Conservation (phyloP, 1,284 basidiomycete genomes). For the Pseudomicrostroma phylloplanum region DNA sequence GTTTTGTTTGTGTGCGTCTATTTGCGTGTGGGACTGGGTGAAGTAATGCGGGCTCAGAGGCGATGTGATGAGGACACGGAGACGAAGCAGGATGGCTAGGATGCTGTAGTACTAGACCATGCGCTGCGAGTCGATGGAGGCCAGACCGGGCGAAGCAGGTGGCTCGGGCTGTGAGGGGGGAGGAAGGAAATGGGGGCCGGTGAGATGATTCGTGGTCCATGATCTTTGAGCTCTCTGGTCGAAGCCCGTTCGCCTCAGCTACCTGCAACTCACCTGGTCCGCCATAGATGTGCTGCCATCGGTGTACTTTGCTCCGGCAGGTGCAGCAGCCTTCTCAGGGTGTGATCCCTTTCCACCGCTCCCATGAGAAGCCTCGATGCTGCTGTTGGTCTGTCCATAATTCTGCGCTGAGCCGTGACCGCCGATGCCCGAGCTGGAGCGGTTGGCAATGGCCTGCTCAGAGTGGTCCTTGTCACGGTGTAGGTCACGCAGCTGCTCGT, state of each 20-base stretch:
- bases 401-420: constrained; percentile 2
- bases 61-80: too few relatives aligned
- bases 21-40: too few relatives aligned
- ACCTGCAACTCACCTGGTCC: not conserved
- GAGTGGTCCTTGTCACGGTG: constrained; percentile 4
- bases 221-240: not conserved
- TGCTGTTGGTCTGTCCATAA: not conserved
- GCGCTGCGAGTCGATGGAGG: not conserved
- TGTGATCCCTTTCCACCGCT: not conserved
- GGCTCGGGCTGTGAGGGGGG: not conserved
- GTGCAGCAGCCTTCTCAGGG: not conserved
- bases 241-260: not conserved
- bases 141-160: not conserved
- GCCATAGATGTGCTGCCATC: not conserved
- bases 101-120: too few relatives aligned
- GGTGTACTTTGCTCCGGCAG: not conserved
- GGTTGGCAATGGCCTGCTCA: not conserved
- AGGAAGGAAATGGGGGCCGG: not conserved
- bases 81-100: too few relatives aligned
- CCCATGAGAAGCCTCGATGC: not conserved
- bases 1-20: too few relatives aligned
- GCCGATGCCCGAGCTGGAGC: not conserved
- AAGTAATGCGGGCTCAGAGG: too few relatives aligned
- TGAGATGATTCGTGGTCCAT: not conserved
- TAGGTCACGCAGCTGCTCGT: not conserved